Conservation (phyloP, 2,329 filamentous ascomycete species). For the Aspergillus sp. region DNA sequence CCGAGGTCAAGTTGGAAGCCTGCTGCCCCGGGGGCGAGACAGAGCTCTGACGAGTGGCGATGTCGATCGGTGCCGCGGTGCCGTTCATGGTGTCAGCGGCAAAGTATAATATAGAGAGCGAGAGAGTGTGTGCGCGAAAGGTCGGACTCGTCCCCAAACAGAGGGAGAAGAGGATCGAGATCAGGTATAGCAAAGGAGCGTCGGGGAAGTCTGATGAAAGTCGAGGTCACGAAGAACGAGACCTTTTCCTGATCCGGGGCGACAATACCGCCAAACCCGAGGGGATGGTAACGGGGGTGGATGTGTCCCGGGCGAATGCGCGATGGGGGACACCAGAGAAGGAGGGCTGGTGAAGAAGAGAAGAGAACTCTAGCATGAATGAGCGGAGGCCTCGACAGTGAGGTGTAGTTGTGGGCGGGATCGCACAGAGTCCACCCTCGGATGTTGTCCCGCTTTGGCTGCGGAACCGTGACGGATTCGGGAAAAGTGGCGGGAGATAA, state of each 20-base stretch:
- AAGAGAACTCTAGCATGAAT: constrained; percentile 53
- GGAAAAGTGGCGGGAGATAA: constrained; percentile 27
- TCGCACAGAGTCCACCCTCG: constrained; percentile 33
- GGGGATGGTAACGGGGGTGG: constrained; percentile 42
- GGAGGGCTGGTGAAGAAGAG: constrained; percentile 53
- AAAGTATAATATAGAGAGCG: constrained; percentile 32
- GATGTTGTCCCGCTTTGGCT: constrained; percentile 36
- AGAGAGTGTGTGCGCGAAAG: constrained; percentile 35
- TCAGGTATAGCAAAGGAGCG: constrained; percentile 29
- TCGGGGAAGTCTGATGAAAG: constrained; percentile 33
- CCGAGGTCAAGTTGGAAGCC: constrained; percentile 62
- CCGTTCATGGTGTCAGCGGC: constrained; percentile 48
- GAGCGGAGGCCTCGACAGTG: constrained; percentile 23
- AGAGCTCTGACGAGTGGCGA: constrained; percentile 56
- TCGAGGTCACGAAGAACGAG: constrained; percentile 45
- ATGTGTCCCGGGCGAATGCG: constrained; percentile 50
- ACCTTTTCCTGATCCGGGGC: constrained; percentile 43
- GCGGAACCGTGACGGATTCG: constrained; percentile 29
- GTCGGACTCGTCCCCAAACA: constrained; percentile 13
- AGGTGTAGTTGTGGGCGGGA: constrained; percentile 30
- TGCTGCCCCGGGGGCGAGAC: constrained; percentile 59
- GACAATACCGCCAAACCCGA: constrained; percentile 45
- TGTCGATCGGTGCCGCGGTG: constrained; percentile 58
- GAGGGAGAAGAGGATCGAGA: constrained; percentile 23
- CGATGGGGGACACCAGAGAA: constrained; percentile 46